These are phyloP conservation scores for Tulasnella sp. DNA, from an alignment of 768 basidiomycete genomes.

Conservation along the genomic window DNA sequence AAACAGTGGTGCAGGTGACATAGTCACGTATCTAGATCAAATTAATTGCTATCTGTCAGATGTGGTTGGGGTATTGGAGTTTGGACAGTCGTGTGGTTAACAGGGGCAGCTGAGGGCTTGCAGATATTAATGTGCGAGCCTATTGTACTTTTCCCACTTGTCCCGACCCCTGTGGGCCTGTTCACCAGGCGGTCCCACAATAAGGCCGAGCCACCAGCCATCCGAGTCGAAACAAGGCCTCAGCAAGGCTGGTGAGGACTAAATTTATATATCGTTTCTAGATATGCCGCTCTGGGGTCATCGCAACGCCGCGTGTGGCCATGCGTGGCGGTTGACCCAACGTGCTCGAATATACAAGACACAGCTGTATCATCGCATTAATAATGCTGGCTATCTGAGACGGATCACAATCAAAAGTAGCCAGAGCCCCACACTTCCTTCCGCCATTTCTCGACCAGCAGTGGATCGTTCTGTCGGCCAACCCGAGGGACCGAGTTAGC, in stretches of 20 bases:
- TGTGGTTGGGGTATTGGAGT: too few species aligned
- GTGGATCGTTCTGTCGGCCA: conserved; percentile 47
- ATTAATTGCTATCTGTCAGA: too few species aligned
- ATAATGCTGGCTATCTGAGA: not conserved
- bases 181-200: not conserved
- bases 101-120: too few species aligned
- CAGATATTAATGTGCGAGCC: too few species aligned
- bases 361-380: too few species aligned
- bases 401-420: not conserved
- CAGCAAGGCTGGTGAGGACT: not conserved
- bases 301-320: too few species aligned
- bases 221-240: not conserved
- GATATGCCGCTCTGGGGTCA: too few species aligned
- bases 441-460: conserved; percentile 71
- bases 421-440: conserved; percentile 18
- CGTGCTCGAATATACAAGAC: not conserved
- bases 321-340: too few species aligned
- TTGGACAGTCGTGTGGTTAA: not conserved
- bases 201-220: not conserved
- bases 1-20: not conserved
- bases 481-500: not conserved
- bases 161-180: not conserved
- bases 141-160: not conserved
- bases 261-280: too few species aligned
- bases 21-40: not conserved